Evolutionary conservation across 2,329 filamentous ascomycete species (phyloP), one percentile per base, ranked within the genome.

Genomic region (Zymoseptoria tritici): DNA sequence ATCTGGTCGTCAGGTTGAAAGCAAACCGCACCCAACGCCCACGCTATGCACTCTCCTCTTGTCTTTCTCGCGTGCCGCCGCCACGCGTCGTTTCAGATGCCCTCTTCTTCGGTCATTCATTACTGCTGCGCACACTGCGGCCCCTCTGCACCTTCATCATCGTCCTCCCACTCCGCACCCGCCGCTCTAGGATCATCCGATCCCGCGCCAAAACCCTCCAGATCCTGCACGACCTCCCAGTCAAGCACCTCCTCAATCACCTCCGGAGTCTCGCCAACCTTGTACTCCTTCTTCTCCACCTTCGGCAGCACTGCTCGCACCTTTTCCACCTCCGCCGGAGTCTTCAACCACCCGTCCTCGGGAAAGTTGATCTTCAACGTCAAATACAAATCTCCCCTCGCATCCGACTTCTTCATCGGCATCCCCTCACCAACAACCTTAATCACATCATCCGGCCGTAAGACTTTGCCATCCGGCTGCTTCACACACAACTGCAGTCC

Each of bases 361-460:
- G 94, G 94, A 78, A 97, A 97, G 57, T 90, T 83, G 63, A 99
- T 83, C 68, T 94, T 87, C 64, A 97, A 87, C 46, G 89, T 79
- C 50, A 99, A 80, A 75, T 93, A 99, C 19, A 99, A 79, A 70
- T 97, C 91, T 51, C 94, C 94, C 72, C 85, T 91, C 4, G 78
- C 71, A 49, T 99, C 94, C 64, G 87, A 90, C 59, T 87, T 86
- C 81, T 97, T 97, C 67, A 87, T 76, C 1, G 94, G 94, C 94
- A 99, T 99, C 61, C 94, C 94, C 78, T 99, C 94, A 24, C 91
- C 91, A 2, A 81, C 76, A 1, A 99, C 80, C 79, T 91, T 96
- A 68, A 99, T 81, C 7, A 93, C 84, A 72, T 99, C 90, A 24
- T 86, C 88, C 0, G 94, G 92, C 24, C 86, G 85, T 42, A 99